Percentiles rank a stretch among this genome's conserved stretches.
Conservation (phyloP, 495 filamentous ascomycete species). For the Penicillium daleae region DNA sequence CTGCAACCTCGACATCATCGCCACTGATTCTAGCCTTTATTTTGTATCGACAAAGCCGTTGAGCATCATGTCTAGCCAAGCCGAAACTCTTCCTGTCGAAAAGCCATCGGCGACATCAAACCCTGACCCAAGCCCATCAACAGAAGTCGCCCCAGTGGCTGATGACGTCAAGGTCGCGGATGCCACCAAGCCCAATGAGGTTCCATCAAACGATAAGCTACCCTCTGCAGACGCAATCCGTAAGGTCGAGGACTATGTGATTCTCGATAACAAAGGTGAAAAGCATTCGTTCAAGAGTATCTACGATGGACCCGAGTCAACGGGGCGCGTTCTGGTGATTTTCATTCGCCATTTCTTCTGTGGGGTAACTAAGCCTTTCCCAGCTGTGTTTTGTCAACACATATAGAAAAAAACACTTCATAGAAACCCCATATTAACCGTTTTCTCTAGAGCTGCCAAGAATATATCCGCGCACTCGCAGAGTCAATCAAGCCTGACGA, state of each 20-base stretch:
- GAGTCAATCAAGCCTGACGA: slow-evolving; percentile 58
- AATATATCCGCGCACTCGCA: slow-evolving; percentile 67
- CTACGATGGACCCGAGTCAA: slow-evolving; percentile 58
- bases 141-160: not conserved
- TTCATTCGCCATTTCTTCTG: slow-evolving; percentile 93
- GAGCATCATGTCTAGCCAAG: slow-evolving; percentile 7
- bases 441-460: slow-evolving; percentile 57
- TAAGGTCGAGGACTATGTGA: slow-evolving; percentile 57
- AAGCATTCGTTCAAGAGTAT: slow-evolving; percentile 67
- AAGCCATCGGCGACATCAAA: not conserved
- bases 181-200: not conserved
- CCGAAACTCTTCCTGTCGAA: not conserved
- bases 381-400: not conserved
- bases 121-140: not conserved
- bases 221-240: slow-evolving; percentile 52
- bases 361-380: slow-evolving; percentile 64
- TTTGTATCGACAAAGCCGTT: not conserved
- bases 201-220: slow-evolving; percentile 39
- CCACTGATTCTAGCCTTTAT: not conserved
- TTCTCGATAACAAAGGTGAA: slow-evolving; percentile 68
- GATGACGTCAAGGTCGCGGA: slow-evolving; percentile 15
- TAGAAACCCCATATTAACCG: not conserved
- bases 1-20: not conserved
- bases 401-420: too few species aligned
- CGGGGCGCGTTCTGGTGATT: slow-evolving; percentile 67